Base-by-base conservation (phyloP, 805 yeast species). In the Sporopachydermia lactativora region DNA sequence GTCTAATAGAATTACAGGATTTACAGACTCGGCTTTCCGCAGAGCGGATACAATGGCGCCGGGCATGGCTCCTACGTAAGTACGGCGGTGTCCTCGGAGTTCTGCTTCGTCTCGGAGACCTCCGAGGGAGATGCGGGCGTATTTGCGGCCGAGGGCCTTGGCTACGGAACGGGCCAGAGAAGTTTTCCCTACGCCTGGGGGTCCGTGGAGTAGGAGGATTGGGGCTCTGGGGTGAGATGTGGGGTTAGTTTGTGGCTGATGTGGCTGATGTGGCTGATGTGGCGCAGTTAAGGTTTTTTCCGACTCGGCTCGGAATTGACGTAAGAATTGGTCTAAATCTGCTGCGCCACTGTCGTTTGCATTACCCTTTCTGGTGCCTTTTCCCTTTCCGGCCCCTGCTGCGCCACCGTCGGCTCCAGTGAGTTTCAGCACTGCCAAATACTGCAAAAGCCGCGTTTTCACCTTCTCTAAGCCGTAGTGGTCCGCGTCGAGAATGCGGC, bases 141-240 rank as follows among this genome's bases (percentile, higher is more conserved):
- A 80, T 44, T 75, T 72, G 38, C 94, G 68, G 0, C 81, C 78
- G 42, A 85, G 59, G 3, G 89, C 74, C 6, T 66, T 60, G 1
- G 95, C 94, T 38, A 85, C 73, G 0, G 94, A 81, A 52, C 76
- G 75, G 3, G 95, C 95, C 42, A 85, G 64, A 1, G 92, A 79
- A 0, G 96, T 85, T 56, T 85, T 85, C 18, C 96, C 96, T 11
- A 84, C 92, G 31, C 96, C 96, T 0, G 95, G 96, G 6, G 95
- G 95, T 1, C 95, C 96, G 4, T 83, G 84, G 43, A 85, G 67
- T 57, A 85, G 65, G 35, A 85, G 58, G 36, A 85, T 84, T 4
- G 95, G 95, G 1, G 94, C 72, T 51, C 64, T 67, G 3, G 58
- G 45, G n/a, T n/a, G n/a, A n/a, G n/a, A n/a, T n/a, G n/a, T n/a